Conservation (phyloP, 306 rosid species). For the Quercus ilex region DNA sequence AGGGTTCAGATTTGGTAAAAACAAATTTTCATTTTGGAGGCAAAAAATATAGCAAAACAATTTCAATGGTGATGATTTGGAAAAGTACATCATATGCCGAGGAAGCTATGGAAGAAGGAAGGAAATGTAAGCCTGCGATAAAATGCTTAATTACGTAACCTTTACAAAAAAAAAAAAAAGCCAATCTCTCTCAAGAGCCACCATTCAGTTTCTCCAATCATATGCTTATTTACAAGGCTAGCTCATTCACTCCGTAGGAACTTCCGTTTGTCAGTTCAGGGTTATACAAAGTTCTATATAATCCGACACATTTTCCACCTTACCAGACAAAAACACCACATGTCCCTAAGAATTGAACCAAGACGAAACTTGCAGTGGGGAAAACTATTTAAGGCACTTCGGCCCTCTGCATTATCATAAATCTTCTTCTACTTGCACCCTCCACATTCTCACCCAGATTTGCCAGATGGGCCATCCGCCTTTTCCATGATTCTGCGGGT, state of each 20-base stretch:
- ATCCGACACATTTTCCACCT: neutral
- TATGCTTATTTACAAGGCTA: no score
- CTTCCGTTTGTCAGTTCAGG: no score
- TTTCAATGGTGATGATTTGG: neutral
- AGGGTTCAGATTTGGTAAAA: no score
- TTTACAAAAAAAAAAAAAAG: neutral
- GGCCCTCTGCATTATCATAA: constrained; percentile 65
- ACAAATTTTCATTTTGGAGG: neutral
- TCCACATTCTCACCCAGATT: constrained; percentile 77
- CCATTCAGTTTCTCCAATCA: no score
- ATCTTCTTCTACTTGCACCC: constrained; percentile 58
- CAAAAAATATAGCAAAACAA: neutral
- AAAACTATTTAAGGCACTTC: constrained; percentile 32
- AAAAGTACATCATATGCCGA: neutral
- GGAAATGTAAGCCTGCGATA: neutral
- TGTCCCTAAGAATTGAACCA: constrained; percentile 1
- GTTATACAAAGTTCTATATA: neutral
- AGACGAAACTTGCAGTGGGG: neutral
- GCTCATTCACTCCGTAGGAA: no score
- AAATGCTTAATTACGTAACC: neutral
- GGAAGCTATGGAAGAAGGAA: neutral
- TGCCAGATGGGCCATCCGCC: constrained; percentile 77
- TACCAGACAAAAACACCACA: neutral
- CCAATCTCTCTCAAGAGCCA: neutral
- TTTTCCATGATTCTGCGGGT: constrained; percentile 55